Evolutionary conservation across 495 filamentous ascomycete genomes (phyloP), one percentile per base, ranked within the genome.

Genomic region (Hapsidospora chrysogenum): DNA sequence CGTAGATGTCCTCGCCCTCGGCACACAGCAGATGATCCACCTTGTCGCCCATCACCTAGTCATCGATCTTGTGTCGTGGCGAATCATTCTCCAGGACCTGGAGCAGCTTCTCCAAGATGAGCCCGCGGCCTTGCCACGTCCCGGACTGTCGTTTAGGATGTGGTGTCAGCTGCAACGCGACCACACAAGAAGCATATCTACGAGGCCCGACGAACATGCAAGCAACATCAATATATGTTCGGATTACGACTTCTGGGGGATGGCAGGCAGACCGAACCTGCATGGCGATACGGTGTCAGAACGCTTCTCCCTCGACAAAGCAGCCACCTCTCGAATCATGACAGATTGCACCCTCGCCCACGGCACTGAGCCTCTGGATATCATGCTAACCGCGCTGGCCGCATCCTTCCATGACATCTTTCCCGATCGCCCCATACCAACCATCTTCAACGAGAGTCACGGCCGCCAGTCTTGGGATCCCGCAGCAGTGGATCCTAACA

Each of bases 51-150:
- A 82, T 42, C 78, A 81, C 41, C 50, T 80, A 1, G 74, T 76
- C 3, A 63, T 81, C 20, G 78, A 84, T 39, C 66, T 79, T 20
- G 69, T 76, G 7, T 82, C 78, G 0, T 81, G 76, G 77, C 59
- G 68, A 15, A 60, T 79, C 14, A 71, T 84, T 6, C 56, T 78
- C 10, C 61, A 76, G 32, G 78, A 84, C 34, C 39, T 82, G 23
- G 76, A 80, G 40, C 68, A 76, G 14, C 38, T 78, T 1, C 46
- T 84, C 3, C 41, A 61, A n/a, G 59, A 63, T 30, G 60, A 65
- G 0, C 55, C 45, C 29, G 38, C 62, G 2, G 11, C 52, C 19
- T 57, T 57, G 2, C 49, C 44, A 13, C 46, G 47, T 3, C 58
- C 61, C 1, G 59, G n/a, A n/a, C n/a, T 79, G 38, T 68, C 76